A percentile compares a stretch with the other conserved stretches of the same genome.
Conservation (phyloP, 2,329 filamentous ascomycete species). For the Microdochium nivale region DNA sequence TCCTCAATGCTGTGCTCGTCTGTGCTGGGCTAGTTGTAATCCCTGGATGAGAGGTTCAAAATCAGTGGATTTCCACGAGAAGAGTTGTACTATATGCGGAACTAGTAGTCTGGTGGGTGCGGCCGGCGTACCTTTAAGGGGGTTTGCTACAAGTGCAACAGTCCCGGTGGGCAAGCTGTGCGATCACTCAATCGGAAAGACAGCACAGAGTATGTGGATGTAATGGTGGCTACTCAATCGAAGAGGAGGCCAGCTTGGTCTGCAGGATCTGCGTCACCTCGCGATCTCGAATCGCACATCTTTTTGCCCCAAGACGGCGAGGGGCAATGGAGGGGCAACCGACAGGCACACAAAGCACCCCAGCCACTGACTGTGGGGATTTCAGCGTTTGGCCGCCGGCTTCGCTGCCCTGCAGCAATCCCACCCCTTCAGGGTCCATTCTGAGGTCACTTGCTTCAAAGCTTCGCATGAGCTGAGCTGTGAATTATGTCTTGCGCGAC, state of each 20-base stretch:
- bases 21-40: not conserved
- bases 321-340: not conserved
- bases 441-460: not conserved
- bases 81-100: too few relatives aligned
- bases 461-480: not conserved
- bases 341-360: not conserved
- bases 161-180: too few relatives aligned
- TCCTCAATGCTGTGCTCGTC: not conserved
- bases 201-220: not conserved
- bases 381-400: not conserved
- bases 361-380: not conserved
- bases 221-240: not conserved
- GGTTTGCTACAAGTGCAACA: too few relatives aligned
- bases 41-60: not conserved
- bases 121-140: too few relatives aligned
- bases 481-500: not conserved
- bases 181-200: not conserved
- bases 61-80: too few relatives aligned
- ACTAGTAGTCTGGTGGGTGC: too few relatives aligned
- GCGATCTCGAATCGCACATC: not conserved
- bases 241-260: not conserved
- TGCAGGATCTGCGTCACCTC: not conserved
- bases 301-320: not conserved
- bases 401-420: not conserved
- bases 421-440: too few relatives aligned